Percentiles rank a stretch among this genome's conserved stretches.
Evolutionary conservation across 805 yeast genomes (phyloP).

Genomic region (Isabelozyma rhagii): DNA sequence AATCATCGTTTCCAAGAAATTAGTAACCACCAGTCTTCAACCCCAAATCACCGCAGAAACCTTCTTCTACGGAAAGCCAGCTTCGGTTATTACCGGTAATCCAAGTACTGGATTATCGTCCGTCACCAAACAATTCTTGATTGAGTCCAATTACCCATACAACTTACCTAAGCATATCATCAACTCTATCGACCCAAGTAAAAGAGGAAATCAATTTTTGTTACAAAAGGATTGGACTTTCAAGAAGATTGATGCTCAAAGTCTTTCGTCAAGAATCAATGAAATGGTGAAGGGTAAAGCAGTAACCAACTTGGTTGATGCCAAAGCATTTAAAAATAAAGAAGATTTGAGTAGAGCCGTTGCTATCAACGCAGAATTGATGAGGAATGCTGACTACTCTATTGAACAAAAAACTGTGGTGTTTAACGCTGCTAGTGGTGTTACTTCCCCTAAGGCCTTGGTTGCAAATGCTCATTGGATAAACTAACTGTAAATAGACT

Average conservation of each 20-base stretch:
- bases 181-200: constrained; percentile 13
- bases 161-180: constrained; percentile 32
- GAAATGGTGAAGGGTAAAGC: constrained; percentile 32
- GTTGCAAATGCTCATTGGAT: constrained; percentile 26
- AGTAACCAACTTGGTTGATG: constrained; percentile 9
- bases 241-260: constrained; percentile 16
- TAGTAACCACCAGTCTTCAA: constrained; percentile 9
- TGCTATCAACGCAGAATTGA: constrained; percentile 17
- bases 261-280: constrained; percentile 21
- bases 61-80: constrained; percentile 39
- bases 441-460: constrained; percentile 20
- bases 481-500: constrained; percentile 1
- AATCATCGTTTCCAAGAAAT: constrained; percentile 3
- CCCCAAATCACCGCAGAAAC: constrained; percentile 21
- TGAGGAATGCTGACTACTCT: constrained; percentile 26
- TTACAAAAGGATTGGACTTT: constrained; percentile 26
- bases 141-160: constrained; percentile 40
- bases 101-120: constrained; percentile 12
- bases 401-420: constrained; percentile 24
- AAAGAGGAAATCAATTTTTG: constrained; percentile 26
- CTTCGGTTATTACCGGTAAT: constrained; percentile 8
- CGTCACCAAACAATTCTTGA: constrained; percentile 34
- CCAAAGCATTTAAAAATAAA: constrained; percentile 3
- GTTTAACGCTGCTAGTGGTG: constrained; percentile 29
- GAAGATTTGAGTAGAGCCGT: constrained; percentile 9